Evolutionary conservation across 768 basidiomycete species (phyloP).

Genomic region (Exidia glandulosa): DNA sequence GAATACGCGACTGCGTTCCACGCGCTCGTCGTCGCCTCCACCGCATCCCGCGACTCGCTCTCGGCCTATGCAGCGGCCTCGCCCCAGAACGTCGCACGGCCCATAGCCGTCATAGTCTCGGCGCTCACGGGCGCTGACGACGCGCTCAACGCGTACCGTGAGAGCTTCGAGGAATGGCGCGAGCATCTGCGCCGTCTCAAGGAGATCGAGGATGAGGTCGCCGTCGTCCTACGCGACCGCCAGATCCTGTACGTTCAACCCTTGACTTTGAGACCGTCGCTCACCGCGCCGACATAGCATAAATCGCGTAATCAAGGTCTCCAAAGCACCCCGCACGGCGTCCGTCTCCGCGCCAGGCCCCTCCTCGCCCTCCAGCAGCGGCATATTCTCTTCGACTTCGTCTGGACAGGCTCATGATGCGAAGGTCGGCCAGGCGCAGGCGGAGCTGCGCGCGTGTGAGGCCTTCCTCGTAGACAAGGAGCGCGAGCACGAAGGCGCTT

Average conservation of each 20-base stretch:
- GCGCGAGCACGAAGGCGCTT: slow-evolving; percentile 41
- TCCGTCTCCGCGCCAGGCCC: neutral
- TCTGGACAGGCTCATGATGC: neutral
- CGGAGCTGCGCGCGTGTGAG: slow-evolving; percentile 77
- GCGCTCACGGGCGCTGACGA: slow-evolving; percentile 56
- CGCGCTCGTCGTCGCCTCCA: neutral
- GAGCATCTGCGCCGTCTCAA: slow-evolving; percentile 50
- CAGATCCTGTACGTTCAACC: slow-evolving; percentile 63
- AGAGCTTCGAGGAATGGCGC: slow-evolving; percentile 54
- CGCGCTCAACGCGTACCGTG: slow-evolving; percentile 50
- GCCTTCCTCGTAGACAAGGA: slow-evolving; percentile 61
- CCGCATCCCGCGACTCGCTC: slow-evolving; percentile 26
- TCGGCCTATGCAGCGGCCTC: slow-evolving; percentile 40
- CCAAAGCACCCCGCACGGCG: neutral
- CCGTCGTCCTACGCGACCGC: slow-evolving; percentile 56
- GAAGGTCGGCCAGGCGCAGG: slow-evolving; percentile 38
- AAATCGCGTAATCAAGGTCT: neutral
- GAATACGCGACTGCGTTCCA: neutral
- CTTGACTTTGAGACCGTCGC: slow-evolving; percentile 39
- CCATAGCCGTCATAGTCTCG: slow-evolving; percentile 40
- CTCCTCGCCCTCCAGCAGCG: neutral
- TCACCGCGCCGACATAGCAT: neutral
- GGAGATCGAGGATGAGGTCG: slow-evolving; percentile 61
- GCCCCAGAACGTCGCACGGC: slow-evolving; percentile 40
- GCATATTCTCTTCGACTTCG: too few relatives aligned